Base-by-base conservation (phyloP, 371 early-diverging fungal genomes). In the Syncephalastrum monosporum region DNA sequence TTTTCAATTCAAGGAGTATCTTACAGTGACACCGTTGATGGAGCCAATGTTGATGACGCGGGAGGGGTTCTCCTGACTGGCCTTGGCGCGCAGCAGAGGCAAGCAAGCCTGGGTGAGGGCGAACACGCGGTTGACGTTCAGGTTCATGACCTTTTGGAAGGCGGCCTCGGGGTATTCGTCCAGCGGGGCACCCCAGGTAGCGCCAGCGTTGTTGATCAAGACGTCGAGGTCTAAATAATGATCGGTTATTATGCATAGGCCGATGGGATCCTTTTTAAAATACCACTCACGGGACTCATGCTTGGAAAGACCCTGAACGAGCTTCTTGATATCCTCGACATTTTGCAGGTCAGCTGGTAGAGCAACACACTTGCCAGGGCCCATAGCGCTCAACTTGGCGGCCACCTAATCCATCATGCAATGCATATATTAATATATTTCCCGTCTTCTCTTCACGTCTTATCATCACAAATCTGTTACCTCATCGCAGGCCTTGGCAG, bases 111-210 rank as follows among this genome's bases (percentile, higher is more conserved):
- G 89, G 1, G 91, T 93, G 59, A 96, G 77, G 12, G 84, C 87
- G 57, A 95, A 97, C 46, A 91, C 74, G 43, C 88, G 81, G 74
- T 90, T 92, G 19, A 95, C 79, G 67, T 97, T 96, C 48, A 97
- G 77, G 47, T 89, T 91, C 83, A 97, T 83, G 44, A 93, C 82
- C 67, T 92, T 92, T 64, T 83, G 71, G 61, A 86, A 91, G 13
- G 89, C 90, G 1, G 56, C 59, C 48, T 90, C 88, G 1, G 90
- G 87, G 56, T 89, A 91, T 27, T 59, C 57, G 43, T 79, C 86
- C 3, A 90, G 47, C 12, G 80, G 64, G 13, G 78, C 83, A 41
- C 82, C 87, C 88, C 89, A 91, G n/a, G 83, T 91, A 43, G 90
- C 91, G 3, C 92, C 92, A 16, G 90, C 83, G 68, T 94, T 94